A percentile compares a stretch with the other conserved stretches of the same genome.
phyloP scores from a whole-genome alignment of 1,284 basidiomycete species.

The Naganishia sp. region DNA sequence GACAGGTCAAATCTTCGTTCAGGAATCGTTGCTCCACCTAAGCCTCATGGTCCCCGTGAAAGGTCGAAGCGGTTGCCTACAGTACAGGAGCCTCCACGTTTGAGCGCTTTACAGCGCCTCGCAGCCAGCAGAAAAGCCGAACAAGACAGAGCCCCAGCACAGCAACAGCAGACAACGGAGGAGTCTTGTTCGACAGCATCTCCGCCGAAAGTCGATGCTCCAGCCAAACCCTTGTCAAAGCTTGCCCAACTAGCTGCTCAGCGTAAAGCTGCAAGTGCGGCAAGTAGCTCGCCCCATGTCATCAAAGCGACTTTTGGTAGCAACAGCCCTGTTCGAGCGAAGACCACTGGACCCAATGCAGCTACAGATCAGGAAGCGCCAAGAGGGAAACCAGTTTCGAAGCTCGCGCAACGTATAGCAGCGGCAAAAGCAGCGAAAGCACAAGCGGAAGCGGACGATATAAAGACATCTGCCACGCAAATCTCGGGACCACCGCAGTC shows the following conservation, averaged over 20 bases:
- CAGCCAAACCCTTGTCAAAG: constrained; percentile 62
- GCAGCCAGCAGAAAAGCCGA: constrained; percentile 56
- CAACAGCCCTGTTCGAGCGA: no score
- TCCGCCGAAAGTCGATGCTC: constrained; percentile 47
- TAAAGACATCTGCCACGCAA: not conserved
- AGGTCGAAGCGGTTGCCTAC: constrained; percentile 36
- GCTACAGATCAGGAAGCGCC: constrained; percentile 14
- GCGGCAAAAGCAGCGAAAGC: constrained; percentile 43
- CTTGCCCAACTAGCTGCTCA: constrained; percentile 68
- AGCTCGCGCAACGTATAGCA: constrained; percentile 59
- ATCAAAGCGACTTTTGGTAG: no score
- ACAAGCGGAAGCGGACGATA: constrained; percentile 20
- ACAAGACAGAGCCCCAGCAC: constrained; percentile 33
- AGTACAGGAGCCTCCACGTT: constrained; percentile 61
- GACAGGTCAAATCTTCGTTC: constrained; percentile 1
- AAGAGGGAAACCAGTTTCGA: constrained; percentile 48
- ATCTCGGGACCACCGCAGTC: not conserved
- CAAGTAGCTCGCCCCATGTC: not conserved
- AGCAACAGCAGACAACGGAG: constrained; percentile 23
- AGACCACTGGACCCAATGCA: not conserved
- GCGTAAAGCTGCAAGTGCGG: constrained; percentile 54
- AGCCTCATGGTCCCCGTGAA: constrained; percentile 17
- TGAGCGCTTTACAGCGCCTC: constrained; percentile 69
- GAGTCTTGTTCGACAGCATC: constrained; percentile 11
- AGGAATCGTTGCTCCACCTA: constrained; percentile 28